A percentile compares a stretch with the other conserved stretches of the same genome.
phyloP scores from a whole-genome alignment of 768 basidiomycete genomes.

The Termitomyces sp. region DNA sequence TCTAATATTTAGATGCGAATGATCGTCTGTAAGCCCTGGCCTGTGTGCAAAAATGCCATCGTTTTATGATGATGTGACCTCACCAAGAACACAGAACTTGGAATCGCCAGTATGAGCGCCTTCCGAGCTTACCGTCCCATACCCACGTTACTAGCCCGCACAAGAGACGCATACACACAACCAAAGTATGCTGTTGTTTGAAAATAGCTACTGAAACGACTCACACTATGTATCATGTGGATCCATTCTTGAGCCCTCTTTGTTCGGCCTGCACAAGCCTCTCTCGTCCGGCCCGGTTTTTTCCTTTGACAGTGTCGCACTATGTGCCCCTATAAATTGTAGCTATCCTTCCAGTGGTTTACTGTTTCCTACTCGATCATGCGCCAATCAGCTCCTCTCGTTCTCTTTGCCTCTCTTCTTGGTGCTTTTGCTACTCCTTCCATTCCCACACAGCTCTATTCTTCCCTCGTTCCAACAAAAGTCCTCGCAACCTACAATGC shows the following conservation, averaged over 20 bases:
- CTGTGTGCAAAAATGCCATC: background rate
- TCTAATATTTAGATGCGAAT: background rate
- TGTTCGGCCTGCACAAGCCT: background rate
- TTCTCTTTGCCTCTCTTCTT: slow-evolving; percentile 14
- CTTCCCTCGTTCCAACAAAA: slow-evolving; percentile 52
- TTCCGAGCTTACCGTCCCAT: background rate
- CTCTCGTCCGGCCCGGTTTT: slow-evolving; percentile 17
- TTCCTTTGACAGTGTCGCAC: no score
- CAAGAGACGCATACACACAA: background rate
- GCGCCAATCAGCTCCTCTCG: slow-evolving; percentile 1
- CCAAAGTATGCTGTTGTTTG: background rate
- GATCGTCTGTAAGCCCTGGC: no score
- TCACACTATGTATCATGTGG: slow-evolving; percentile 8
- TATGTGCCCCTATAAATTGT: background rate
- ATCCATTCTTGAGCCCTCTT: slow-evolving; percentile 7
- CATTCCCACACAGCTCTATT: slow-evolving; percentile 50
- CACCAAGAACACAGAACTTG: background rate
- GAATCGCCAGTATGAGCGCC: background rate
- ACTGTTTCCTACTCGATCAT: background rate
- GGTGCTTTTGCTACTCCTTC: slow-evolving; percentile 14
- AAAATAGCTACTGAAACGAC: background rate
- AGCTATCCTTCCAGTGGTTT: no score
- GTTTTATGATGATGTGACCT: background rate
- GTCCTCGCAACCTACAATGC: slow-evolving; percentile 48
- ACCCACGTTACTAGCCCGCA: background rate